Evolutionary conservation across 73 alveolate genomes (phyloP), one percentile per base, ranked within the genome.

Genomic region (Stentor coeruleus): DNA sequence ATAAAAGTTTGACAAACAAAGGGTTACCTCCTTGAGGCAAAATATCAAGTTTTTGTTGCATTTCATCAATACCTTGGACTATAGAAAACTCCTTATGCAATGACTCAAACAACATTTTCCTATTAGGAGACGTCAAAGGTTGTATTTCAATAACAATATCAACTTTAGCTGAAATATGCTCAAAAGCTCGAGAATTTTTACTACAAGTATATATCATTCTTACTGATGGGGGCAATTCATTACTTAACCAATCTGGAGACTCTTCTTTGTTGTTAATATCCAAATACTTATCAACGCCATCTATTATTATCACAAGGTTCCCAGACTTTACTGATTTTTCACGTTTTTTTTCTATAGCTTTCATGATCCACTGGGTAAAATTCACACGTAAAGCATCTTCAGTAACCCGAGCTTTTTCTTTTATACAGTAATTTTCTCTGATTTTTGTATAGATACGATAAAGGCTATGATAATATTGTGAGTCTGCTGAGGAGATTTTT

Each of bases 181-280:
- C 55, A 77, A 73, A 77, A 26, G 90, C 89, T 58, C 84, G 84
- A 36, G 91, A 77, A 33, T 77, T 81, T 33, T 79, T 60, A 26
- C 60, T 84, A 4, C 84, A 40, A 76, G 89, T 77, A 31, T 84
- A 30, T 6, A 88, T 85, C 4, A 88, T 83, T 39, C 84, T 84
- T 35, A 88, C 75, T n/a, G 77, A 74, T 77, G 89, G 77, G 30
- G 94, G 94, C 38, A 85, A 88, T 0, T 86, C 74, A 84, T 87
- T 57, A 38, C 89, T 89, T 30, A 88, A 40, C 91, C 94, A 88
- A 74, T 88, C 94, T 41, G 94, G 88, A 11, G 91, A 72, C 58
- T 88, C 94, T 66, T 88, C 91, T 3, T 74, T 74, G 6, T 81
- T 73, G 6, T 59, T 59, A n/a, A 36, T 55, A 37, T 87, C 90